phyloP scores from a whole-genome alignment of 768 basidiomycete genomes.

The Lactarius trivialis region DNA sequence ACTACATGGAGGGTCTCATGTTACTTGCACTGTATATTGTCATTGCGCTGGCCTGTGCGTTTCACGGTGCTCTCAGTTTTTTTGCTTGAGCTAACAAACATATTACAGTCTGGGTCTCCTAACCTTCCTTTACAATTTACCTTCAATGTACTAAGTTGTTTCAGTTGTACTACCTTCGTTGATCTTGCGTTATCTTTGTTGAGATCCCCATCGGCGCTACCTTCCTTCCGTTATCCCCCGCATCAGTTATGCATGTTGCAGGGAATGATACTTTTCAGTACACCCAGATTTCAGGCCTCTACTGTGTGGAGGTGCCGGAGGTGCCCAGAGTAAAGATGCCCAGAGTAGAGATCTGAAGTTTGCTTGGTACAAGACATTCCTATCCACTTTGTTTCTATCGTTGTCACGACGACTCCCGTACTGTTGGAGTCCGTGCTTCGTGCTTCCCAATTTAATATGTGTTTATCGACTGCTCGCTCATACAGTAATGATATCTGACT shows the following conservation, averaged over 20 bases:
- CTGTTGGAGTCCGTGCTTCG: background rate
- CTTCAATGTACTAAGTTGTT: background rate
- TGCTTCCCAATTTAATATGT: background rate
- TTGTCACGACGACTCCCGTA: background rate
- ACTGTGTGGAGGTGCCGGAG: background rate
- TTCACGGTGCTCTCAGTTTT: background rate
- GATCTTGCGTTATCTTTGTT: background rate
- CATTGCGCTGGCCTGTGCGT: slow-evolving; percentile 72
- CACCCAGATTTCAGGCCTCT: slow-evolving; percentile 2
- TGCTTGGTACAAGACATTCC: background rate
- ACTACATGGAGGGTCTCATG: slow-evolving; percentile 93
- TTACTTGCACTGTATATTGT: slow-evolving; percentile 66
- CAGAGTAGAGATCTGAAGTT: slow-evolving; percentile 5
- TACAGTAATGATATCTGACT: background rate
- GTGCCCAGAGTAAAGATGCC: background rate
- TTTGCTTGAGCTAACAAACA: slow-evolving; percentile 1
- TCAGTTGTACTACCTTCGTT: background rate
- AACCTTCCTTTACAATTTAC: slow-evolving; percentile 15
- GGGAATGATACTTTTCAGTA: background rate
- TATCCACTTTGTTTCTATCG: background rate
- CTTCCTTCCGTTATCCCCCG: background rate
- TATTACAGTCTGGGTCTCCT: slow-evolving; percentile 41
- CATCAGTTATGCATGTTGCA: background rate
- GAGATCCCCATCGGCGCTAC: background rate
- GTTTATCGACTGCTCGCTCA: background rate